Evolutionary conservation across 306 rosid species (phyloP).

Genomic region (Casuarina cunninghamiana): DNA sequence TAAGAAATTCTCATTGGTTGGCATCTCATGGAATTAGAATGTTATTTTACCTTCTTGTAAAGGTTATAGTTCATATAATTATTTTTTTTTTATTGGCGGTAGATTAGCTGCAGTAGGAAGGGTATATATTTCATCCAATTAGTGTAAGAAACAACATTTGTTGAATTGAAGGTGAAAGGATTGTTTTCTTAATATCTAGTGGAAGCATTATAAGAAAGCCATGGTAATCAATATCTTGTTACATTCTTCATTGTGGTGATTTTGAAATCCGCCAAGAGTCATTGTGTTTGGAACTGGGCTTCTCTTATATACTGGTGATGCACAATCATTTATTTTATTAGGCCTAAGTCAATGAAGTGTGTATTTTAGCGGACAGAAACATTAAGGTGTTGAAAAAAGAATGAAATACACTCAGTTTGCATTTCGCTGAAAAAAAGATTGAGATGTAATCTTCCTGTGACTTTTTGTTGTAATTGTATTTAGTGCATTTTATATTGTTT

Average conservation of each 20-base stretch:
- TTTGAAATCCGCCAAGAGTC: not conserved
- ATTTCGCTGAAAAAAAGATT: not conserved
- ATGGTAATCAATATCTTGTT: not conserved
- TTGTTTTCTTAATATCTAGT: not conserved
- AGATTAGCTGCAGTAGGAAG: not conserved
- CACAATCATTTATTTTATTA: not conserved
- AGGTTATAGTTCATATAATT: not conserved
- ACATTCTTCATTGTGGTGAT: not conserved
- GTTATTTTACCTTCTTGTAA: not conserved
- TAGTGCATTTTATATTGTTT: not conserved
- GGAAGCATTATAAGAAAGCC: not conserved
- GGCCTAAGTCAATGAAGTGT: not conserved
- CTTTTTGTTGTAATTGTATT: not conserved
- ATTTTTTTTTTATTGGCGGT: not conserved
- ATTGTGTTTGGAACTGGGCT: slow-evolving; percentile 1
- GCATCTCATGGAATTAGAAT: not conserved
- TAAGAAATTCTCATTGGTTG: not conserved
- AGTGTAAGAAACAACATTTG: not conserved
- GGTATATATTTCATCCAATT: not conserved
- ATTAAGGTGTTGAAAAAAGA: not conserved
- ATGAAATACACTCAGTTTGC: not conserved
- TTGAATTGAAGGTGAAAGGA: not conserved
- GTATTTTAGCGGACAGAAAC: not conserved
- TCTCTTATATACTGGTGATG: not conserved
- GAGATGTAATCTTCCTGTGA: not conserved